Conservation (phyloP, 1,284 basidiomycete species). For the Xanthoconium separans region DNA sequence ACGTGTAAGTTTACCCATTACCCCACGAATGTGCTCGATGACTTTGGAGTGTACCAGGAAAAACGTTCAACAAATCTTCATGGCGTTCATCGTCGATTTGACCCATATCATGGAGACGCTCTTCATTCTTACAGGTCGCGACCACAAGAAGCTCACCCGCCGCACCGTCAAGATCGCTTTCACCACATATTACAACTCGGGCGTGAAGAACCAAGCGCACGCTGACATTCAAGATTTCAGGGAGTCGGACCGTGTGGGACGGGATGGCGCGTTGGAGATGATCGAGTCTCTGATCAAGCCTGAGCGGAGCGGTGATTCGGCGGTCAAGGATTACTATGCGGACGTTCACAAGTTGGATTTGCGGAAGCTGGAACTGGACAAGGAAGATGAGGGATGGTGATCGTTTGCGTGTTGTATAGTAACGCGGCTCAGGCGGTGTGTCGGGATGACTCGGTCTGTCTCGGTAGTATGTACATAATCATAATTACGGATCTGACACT, state of each 20-base stretch:
- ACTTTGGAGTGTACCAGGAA: not conserved
- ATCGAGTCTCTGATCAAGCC: slow-evolving; percentile 6
- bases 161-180: not conserved
- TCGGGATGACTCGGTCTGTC: not conserved
- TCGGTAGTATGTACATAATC: not conserved
- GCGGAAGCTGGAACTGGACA: not conserved
- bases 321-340: not conserved
- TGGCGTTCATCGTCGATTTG: slow-evolving; percentile 1
- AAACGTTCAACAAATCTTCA: not conserved
- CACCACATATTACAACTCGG: not conserved
- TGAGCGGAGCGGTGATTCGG: not conserved
- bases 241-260: not conserved
- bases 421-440: not conserved
- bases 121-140: not conserved
- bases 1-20: not conserved
- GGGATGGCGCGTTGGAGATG: not conserved
- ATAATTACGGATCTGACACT: not conserved
- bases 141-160: slow-evolving; percentile 2
- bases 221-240: not conserved
- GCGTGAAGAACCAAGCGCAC: not conserved
- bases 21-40: not conserved
- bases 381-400: slow-evolving; percentile 3
- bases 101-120: slow-evolving; percentile 2
- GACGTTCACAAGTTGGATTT: not conserved
- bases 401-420: not conserved